Base-by-base conservation (phyloP, 2,329 filamentous ascomycete species). In the Falciphora oryzae region DNA sequence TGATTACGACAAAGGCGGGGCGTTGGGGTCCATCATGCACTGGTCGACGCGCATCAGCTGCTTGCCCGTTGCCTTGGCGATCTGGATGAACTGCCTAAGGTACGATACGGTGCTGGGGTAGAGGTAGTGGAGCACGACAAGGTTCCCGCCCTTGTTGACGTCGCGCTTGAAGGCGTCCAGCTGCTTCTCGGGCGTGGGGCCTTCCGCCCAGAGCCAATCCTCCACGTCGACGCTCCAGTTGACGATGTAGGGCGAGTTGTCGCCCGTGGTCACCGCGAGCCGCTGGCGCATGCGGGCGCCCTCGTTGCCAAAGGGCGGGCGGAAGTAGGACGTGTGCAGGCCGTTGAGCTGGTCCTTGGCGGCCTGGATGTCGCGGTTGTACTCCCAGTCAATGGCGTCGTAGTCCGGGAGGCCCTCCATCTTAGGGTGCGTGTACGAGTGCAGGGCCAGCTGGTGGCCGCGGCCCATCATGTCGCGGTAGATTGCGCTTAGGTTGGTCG, bases 161-260 rank as follows among this genome's bases (percentile, higher is more conserved):
- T 89, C 86, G 4, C 83, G 79, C 71, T 84, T 80, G 75, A 91
- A 90, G 16, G 87, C 85, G 4, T 85, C 84, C 18, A 89, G 75
- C 75, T 90, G 88, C 70, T 86, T 86, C 76, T 89, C 84, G 0
- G 88, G 88, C 4, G 86, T 89, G 58, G 75, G 70, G 0, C 80
- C 82, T 71, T 82, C 76, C 1, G 85, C 87, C 86, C 87, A 91
- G 29, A 88, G 70, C 86, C 87, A 90, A 72, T 91, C 88, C 77
- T 90, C 85, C 38, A 90, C 84, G 70, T 91, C 88, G 59, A 91
- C 84, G 70, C 82, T 86, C 88, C 88, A 90, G 73, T 85, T 86
- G 63, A 89, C 82, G 58, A 90, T 83, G 68, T 84, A 83, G 1
- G 85, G 81, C 18, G 83, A 79, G 1, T 79, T 76, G 27, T 82